Conservation (phyloP, 108 stramenopile genomes). For the Cylindrotheca fusiformis region DNA sequence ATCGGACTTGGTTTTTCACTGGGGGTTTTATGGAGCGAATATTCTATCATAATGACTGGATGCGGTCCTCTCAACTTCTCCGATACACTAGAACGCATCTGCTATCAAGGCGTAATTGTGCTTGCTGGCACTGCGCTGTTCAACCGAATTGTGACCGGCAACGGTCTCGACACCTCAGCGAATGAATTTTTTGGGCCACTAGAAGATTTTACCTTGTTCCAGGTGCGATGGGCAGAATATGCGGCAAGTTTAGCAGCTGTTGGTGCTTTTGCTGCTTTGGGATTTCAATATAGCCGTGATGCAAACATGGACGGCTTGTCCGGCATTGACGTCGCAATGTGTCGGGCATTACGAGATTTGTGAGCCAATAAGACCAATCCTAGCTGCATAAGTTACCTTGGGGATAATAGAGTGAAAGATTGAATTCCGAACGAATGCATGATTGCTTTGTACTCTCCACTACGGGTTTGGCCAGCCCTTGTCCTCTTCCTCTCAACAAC, state of each 20-base stretch:
- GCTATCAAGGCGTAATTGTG: slow-evolving; percentile 45
- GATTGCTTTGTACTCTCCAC: too few species aligned
- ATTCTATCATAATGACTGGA: slow-evolving; percentile 31
- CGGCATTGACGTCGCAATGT: slow-evolving; percentile 47
- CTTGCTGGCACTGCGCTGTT: slow-evolving; percentile 41
- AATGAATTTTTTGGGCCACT: slow-evolving; percentile 16
- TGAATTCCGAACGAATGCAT: too few species aligned
- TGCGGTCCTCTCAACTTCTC: slow-evolving; percentile 42
- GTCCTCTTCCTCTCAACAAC: too few species aligned
- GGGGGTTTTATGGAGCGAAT: slow-evolving; percentile 49
- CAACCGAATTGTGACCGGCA: slow-evolving; percentile 34
- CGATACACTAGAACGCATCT: slow-evolving; percentile 44
- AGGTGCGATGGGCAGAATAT: slow-evolving; percentile 24
- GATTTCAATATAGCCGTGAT: slow-evolving; percentile 26
- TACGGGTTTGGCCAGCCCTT: too few species aligned
- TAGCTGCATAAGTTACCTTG: too few species aligned
- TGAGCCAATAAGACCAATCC: neutral
- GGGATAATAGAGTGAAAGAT: too few species aligned
- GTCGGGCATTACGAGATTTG: slow-evolving; percentile 34
- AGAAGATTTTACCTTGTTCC: slow-evolving; percentile 5
- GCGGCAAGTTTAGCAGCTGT: slow-evolving; percentile 27
- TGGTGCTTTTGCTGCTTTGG: slow-evolving; percentile 41
- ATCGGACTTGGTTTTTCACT: slow-evolving; percentile 31
- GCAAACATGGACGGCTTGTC: slow-evolving; percentile 49
- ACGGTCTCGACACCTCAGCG: slow-evolving; percentile 1